phyloP scores from a whole-genome alignment of 306 rosid species.

The Echinosophora koreensis region DNA sequence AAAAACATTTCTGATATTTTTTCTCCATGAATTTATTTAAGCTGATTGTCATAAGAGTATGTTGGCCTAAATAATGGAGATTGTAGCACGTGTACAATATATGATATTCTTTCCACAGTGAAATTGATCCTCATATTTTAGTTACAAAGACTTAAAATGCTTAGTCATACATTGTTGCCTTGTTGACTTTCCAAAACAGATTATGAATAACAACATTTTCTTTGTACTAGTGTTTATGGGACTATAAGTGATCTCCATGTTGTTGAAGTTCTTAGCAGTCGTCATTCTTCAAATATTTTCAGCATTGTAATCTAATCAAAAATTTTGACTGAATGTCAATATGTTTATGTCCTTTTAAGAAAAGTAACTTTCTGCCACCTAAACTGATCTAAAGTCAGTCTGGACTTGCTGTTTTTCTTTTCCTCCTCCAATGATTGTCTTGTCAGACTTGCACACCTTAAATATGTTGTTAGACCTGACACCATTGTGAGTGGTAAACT shows the following conservation, averaged over 20 bases:
- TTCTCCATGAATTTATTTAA: neutral
- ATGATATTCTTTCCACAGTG: constrained; percentile 16
- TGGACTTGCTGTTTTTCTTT: constrained; percentile 12
- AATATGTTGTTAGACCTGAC: neutral
- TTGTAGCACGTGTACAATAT: constrained; percentile 27
- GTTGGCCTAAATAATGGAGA: constrained; percentile 21
- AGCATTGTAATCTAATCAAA: too few relatives aligned
- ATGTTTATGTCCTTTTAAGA: constrained; percentile 1
- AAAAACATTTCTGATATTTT: constrained; percentile 27
- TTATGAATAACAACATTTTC: neutral
- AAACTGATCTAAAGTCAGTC: neutral
- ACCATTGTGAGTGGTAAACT: constrained; percentile 3
- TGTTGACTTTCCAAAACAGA: constrained; percentile 14
- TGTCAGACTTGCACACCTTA: constrained; percentile 20
- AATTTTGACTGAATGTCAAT: too few relatives aligned
- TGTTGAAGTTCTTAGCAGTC: too few relatives aligned
- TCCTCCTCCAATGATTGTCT: constrained; percentile 15
- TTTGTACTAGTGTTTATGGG: neutral
- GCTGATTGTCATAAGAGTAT: neutral
- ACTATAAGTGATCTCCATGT: neutral
- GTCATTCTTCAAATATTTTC: too few relatives aligned
- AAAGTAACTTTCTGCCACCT: neutral
- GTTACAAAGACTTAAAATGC: neutral
- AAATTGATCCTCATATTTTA: constrained; percentile 1
- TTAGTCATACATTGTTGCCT: neutral